Base-by-base conservation (phyloP, 495 filamentous ascomycete genomes). In the Tuber aestivum region DNA sequence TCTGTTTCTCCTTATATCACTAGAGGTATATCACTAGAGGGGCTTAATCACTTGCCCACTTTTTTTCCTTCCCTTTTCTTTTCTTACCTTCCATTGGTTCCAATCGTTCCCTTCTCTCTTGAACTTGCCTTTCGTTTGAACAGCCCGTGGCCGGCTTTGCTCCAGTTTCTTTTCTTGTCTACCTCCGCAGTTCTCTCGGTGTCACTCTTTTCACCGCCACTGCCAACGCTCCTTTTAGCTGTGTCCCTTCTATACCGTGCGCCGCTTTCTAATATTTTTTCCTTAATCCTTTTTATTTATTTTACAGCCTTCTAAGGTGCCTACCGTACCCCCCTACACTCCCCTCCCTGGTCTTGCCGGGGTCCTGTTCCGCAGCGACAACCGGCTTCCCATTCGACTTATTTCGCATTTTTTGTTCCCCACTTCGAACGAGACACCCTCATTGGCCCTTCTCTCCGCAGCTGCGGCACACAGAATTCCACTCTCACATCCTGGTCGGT, bases 121-220 rank as follows among this genome's bases (percentile, higher is more conserved):
- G 27, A 35, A 65, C 27, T 65, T 65, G 56, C 56, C 27, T 35
- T 65, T 65, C 56, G 56, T 65, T 35, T 12, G 56, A 65, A 35
- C 27, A 65, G 56, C 56, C 56, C 27, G 32, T 27, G 4, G 56
- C 56, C 27, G 27, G 56, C 68, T 65, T 78, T 75, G 20, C 42
- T 69, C 44, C 72, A 45, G 72, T 73, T 77, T 75, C 74, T 79
- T 23, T 70, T 45, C 72, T 77, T 71, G 41, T 70, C 68, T 32
- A 37, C 56, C 48, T 50, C 37, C 70, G 69, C 77, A 81, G 75
- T 42, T 73, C 75, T 32, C 56, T 72, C 35, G 74, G 79, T 81
- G 79, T 73, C 79, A 81, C 72, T 81, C 79, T 48, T 81, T 81
- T 77, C 79, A 81, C 74, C 79, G 72, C 69, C 78, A 72, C 76